Conservation (phyloP, 176 grass and related monocot genomes). For the Tillandsia leiboldiana region DNA sequence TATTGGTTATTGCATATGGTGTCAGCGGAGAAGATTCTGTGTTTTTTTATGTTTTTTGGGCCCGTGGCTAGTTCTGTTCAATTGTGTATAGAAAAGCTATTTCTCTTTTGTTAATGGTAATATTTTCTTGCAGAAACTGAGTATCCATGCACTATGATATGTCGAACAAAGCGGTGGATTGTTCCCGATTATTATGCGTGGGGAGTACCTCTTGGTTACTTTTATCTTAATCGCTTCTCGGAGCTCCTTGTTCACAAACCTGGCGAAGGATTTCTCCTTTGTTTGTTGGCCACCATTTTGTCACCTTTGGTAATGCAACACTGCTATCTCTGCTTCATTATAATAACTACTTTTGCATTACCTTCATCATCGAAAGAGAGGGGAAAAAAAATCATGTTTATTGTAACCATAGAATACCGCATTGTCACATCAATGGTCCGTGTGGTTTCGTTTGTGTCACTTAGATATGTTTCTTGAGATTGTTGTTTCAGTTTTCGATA, state of each 20-base stretch:
- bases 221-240: conserved; percentile 29
- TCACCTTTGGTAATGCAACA: conserved; percentile 39
- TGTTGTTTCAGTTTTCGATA: no score
- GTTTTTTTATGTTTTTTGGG: not conserved
- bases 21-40: no score
- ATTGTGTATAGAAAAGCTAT: not conserved
- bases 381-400: no score
- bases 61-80: not conserved
- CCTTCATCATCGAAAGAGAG: no score
- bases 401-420: no score
- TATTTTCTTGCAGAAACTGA: conserved; percentile 15
- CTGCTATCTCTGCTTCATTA: not conserved
- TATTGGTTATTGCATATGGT: no score
- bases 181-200: conserved; percentile 26
- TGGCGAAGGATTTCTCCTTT: conserved; percentile 41
- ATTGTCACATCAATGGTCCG: no score
- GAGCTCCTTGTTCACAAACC: conserved; percentile 39
- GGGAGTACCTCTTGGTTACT: conserved; percentile 20
- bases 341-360: no score
- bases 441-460: no score
- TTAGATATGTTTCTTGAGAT: no score
- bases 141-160: conserved; percentile 38
- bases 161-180: conserved; percentile 31
- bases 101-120: not conserved
- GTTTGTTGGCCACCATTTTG: conserved; percentile 30